Evolutionary conservation across 306 rosid species (phyloP).

Genomic region (Clitoria ternatea): DNA sequence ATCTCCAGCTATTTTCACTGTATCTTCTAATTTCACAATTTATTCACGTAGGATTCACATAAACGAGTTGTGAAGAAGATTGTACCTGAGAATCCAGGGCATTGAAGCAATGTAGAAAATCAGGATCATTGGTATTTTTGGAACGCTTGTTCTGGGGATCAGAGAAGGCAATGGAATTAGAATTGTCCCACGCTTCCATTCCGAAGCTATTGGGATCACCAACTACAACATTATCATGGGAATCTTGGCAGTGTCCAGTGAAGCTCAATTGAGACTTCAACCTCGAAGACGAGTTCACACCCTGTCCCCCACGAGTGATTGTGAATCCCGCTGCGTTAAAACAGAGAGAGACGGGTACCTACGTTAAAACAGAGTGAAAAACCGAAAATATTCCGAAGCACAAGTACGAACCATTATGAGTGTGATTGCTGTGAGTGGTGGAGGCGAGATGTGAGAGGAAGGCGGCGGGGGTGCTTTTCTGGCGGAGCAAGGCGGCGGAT

Average conservation of each 20-base stretch:
- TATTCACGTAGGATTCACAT: too few species aligned
- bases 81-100: constrained; percentile 77
- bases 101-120: constrained; percentile 48
- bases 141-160: constrained; percentile 52
- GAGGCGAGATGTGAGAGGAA: constrained; percentile 53
- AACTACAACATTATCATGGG: constrained; percentile 24
- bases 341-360: too few species aligned
- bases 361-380: too few species aligned
- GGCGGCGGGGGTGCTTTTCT: constrained; percentile 94
- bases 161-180: constrained; percentile 68
- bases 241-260: constrained; percentile 58
- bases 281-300: constrained; percentile 22
- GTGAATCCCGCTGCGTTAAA: constrained; percentile 54
- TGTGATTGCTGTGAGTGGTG: not conserved
- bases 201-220: constrained; percentile 34
- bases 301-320: constrained; percentile 74
- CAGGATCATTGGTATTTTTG: constrained; percentile 46
- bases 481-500: constrained; percentile 61
- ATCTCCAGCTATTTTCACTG: too few species aligned
- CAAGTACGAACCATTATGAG: not conserved
- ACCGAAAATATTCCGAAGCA: not conserved
- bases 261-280: constrained; percentile 80
- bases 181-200: constrained; percentile 58
- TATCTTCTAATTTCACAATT: too few species aligned
- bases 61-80: too few species aligned